Evolutionary conservation across 2,329 filamentous ascomycete species (phyloP).

Genomic region (Bipolaris zeicola): DNA sequence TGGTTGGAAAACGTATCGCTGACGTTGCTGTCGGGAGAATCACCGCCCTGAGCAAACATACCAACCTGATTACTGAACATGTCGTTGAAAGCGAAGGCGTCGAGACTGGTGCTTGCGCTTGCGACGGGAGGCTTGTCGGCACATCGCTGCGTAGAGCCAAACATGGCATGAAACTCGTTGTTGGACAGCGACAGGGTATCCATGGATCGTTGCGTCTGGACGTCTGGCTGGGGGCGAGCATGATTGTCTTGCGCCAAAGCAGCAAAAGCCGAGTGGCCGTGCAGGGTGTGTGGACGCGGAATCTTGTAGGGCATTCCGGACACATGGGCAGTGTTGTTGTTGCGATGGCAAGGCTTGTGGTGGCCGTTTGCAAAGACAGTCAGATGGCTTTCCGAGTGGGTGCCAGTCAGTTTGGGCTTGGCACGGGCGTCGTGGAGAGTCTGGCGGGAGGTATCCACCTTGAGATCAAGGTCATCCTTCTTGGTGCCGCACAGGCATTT

Average conservation of each 20-base stretch:
- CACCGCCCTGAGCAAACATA: conserved; percentile 36
- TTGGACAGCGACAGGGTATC: conserved; percentile 47
- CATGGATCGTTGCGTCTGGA: conserved; percentile 36
- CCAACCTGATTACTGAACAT: conserved; percentile 36
- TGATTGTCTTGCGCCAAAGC: conserved; percentile 30
- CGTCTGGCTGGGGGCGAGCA: conserved; percentile 32
- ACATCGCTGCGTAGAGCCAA: conserved; percentile 40
- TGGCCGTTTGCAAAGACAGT: conserved; percentile 68
- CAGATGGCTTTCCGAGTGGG: conserved; percentile 64
- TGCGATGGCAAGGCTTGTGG: conserved; percentile 68
- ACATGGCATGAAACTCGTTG: conserved; percentile 45
- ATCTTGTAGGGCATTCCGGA: conserved; percentile 68
- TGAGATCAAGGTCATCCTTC: conserved; percentile 60
- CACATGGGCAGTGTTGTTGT: conserved; percentile 68
- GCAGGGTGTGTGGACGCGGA: conserved; percentile 51
- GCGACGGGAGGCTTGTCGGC: conserved; percentile 34
- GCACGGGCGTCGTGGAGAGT: conserved; percentile 53
- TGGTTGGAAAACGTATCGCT: conserved; percentile 39
- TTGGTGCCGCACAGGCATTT: conserved; percentile 65
- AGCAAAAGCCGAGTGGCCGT: conserved; percentile 41
- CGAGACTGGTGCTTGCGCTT: conserved; percentile 37
- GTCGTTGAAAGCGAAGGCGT: conserved; percentile 36
- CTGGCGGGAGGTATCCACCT: conserved; percentile 52
- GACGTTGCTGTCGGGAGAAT: conserved; percentile 43
- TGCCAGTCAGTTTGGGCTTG: conserved; percentile 62